Evolutionary conservation across 2,329 filamentous ascomycete species (phyloP), one percentile per base, ranked within the genome.

Genomic region (Ascochyta koolunga): DNA sequence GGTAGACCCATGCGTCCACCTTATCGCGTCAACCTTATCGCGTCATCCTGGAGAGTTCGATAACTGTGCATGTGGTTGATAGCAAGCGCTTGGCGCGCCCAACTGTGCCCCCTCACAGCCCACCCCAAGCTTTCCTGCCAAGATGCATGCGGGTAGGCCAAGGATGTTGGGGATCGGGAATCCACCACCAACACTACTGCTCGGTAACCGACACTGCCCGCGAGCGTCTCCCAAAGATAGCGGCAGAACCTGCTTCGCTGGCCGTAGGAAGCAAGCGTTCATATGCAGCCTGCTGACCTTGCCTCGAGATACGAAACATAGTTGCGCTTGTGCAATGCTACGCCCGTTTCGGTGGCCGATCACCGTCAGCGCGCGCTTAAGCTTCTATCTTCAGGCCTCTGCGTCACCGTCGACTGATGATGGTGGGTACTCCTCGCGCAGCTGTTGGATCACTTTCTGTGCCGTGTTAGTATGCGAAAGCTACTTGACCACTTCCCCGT

Each of bases 381-480:
- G 39, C n/a, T 24, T 16, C 22, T 36, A 50, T 36, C 18, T 39
- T 54, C 50, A 54, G 39, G 64, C 60, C 21, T 67, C 63, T 44
- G 62, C 62, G 25, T 68, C 67, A 24, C 62, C 71, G n/a, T 69
- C 66, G 13, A 60, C 60, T 5, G 66, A 67, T 19, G 64, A 66
- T 25, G 62, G 53, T 15, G 69, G 71, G 55, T 78, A 78, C 49
- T 79, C 75, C 38, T 70, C 68, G 42, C 78, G 71, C 16, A 81
- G 66, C 50, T 79, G 76, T 39, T 75, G 73, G 58, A 81, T 78
- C 24, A 80, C 76, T 64, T 77, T 79, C 79, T 81, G 51, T 49
- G 50, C 25, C 42, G 50, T 40, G 35, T 56, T 24, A 56, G 43
- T 24, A 31, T 5, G 32, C 5, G 27, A 15, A 29, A 29, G 27